Percentiles rank a stretch among this genome's conserved stretches.
These are phyloP conservation scores for Exophiala xenobiotica DNA, from an alignment of 2,329 filamentous ascomycete genomes.

Conservation along the genomic window DNA sequence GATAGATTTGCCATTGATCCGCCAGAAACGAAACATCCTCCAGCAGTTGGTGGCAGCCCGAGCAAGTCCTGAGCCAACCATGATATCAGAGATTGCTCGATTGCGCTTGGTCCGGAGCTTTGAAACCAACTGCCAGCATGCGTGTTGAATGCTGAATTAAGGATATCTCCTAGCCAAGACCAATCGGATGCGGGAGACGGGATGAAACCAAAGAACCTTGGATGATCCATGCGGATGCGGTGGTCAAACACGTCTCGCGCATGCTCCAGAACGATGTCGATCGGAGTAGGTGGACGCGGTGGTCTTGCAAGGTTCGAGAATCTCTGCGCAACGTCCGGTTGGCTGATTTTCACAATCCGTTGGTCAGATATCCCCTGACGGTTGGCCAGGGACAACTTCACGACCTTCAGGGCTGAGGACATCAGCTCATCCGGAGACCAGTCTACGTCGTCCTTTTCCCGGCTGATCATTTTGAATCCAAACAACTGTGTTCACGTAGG, in stretches of 20 bases:
- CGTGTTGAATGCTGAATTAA: not conserved
- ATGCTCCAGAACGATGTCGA: not conserved
- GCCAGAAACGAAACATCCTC: slow-evolving; percentile 28
- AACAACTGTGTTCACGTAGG: too few relatives aligned
- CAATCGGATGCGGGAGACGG: not conserved
- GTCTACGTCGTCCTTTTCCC: too few relatives aligned
- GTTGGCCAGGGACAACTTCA: too few relatives aligned
- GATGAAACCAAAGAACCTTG: not conserved
- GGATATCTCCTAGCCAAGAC: not conserved
- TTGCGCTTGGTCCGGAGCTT: not conserved
- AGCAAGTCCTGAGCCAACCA: slow-evolving; percentile 22
- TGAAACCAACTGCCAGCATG: not conserved
- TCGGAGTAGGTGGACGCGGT: not conserved
- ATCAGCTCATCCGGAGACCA: too few relatives aligned
- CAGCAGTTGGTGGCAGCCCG: slow-evolving; percentile 20
- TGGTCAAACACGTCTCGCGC: not conserved
- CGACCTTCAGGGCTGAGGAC: too few relatives aligned
- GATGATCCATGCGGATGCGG: not conserved
- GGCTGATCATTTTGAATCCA: too few relatives aligned
- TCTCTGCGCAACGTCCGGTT: too few relatives aligned
- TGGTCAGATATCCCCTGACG: too few relatives aligned
- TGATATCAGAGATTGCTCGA: slow-evolving; percentile 9
- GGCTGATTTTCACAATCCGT: too few relatives aligned
- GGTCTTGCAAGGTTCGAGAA: not conserved
- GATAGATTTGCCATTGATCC: slow-evolving; percentile 31